phyloP scores from a whole-genome alignment of 805 yeast species.

The Millerozyma miso region DNA sequence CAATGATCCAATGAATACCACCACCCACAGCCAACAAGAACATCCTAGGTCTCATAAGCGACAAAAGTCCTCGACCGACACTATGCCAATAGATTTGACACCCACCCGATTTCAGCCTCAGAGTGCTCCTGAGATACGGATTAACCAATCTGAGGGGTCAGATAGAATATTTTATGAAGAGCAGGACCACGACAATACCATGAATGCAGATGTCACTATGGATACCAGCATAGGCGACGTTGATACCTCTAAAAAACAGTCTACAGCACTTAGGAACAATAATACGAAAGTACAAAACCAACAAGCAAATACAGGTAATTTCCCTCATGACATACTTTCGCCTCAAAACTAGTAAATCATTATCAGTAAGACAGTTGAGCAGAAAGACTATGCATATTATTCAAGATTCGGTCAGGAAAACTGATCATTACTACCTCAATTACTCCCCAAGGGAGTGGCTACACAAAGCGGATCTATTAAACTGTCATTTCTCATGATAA shows the following conservation, averaged over 20 bases:
- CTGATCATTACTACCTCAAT: too few relatives aligned
- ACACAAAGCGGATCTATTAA: too few relatives aligned
- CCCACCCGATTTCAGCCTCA: constrained; percentile 1
- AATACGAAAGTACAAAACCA: not conserved
- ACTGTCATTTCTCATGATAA: too few relatives aligned
- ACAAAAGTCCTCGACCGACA: constrained; percentile 29
- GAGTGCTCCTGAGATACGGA: not conserved
- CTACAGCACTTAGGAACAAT: not conserved
- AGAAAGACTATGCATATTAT: constrained; percentile 5
- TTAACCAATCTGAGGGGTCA: not conserved
- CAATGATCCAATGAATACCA: constrained; percentile 7
- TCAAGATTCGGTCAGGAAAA: too few relatives aligned
- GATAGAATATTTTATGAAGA: constrained; percentile 4
- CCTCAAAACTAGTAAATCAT: constrained; percentile 5
- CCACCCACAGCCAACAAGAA: constrained; percentile 1
- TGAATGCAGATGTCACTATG: constrained; percentile 13
- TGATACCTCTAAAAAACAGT: not conserved
- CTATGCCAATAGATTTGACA: constrained; percentile 26
- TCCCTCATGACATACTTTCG: constrained; percentile 27
- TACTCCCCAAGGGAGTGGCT: too few relatives aligned
- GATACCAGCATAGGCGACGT: constrained; percentile 10
- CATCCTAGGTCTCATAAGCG: constrained; percentile 27
- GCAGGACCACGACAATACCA: constrained; percentile 3
- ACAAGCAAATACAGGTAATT: constrained; percentile 22
- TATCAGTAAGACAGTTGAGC: not conserved